Percentiles rank a stretch among this genome's conserved stretches.
phyloP scores from a whole-genome alignment of 495 filamentous ascomycete genomes.

The Xylaria telfairii region DNA sequence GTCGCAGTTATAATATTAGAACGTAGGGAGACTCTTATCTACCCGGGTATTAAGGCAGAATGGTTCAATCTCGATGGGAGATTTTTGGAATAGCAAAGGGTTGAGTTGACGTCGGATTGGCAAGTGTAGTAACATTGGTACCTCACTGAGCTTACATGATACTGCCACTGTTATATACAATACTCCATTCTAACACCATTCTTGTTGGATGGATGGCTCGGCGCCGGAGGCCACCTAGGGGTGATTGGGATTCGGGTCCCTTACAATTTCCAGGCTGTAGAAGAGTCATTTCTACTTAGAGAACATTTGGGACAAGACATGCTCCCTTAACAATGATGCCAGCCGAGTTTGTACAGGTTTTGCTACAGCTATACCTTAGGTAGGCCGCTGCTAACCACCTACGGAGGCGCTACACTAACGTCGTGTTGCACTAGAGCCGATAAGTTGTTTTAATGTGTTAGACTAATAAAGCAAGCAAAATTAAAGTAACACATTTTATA shows the following conservation, averaged over 20 bases:
- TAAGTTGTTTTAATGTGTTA: background rate
- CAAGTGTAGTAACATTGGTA: no score
- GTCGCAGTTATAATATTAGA: background rate
- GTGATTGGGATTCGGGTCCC: background rate
- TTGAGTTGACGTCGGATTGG: background rate
- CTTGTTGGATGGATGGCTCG: background rate
- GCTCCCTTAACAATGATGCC: background rate
- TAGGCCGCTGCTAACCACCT: background rate
- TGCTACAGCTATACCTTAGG: background rate
- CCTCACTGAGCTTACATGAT: background rate
- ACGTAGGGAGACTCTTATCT: background rate
- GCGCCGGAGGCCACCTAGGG: background rate
- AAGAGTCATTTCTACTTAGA: background rate
- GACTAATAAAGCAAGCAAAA: conserved; percentile 5
- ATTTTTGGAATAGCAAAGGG: background rate
- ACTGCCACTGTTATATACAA: background rate
- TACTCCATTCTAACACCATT: background rate
- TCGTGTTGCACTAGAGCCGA: background rate
- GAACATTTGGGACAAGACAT: background rate
- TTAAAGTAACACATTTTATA: conserved; percentile 1
- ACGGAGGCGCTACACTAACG: background rate
- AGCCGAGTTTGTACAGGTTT: background rate
- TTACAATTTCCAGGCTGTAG: background rate
- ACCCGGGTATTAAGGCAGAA: background rate
- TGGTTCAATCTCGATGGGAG: background rate